Conservation (phyloP, 1,284 basidiomycete genomes). For the Nidula niveotomentosa region DNA sequence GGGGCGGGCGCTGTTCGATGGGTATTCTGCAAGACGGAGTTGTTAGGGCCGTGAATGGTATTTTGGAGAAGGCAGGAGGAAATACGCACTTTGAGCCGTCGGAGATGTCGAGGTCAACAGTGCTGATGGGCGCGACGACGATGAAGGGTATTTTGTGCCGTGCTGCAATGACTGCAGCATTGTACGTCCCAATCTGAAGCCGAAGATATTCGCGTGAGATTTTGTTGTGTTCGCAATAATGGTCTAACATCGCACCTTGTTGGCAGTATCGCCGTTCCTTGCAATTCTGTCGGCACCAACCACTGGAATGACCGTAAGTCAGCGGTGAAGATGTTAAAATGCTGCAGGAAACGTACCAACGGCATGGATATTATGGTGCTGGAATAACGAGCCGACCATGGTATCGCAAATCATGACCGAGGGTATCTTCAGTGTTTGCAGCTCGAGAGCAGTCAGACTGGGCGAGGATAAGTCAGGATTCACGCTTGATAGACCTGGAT, state of each 20-base stretch:
- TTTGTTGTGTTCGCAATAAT: too few species aligned
- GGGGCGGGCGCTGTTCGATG: slow-evolving; percentile 85
- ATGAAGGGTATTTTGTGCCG: slow-evolving; percentile 87
- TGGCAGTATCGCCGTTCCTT: slow-evolving; percentile 90
- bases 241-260: slow-evolving; percentile 60
- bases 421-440: slow-evolving; percentile 79
- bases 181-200: slow-evolving; percentile 83
- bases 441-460: slow-evolving; percentile 85
- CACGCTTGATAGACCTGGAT: not conserved
- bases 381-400: slow-evolving; percentile 92
- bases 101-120: slow-evolving; percentile 79
- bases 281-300: slow-evolving; percentile 89
- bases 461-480: not conserved
- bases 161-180: slow-evolving; percentile 85
- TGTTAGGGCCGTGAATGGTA: too few species aligned
- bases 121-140: slow-evolving; percentile 88
- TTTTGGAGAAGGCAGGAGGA: too few species aligned
- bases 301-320: slow-evolving; percentile 33
- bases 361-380: slow-evolving; percentile 84
- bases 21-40: slow-evolving; percentile 61
- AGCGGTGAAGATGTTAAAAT: not conserved
- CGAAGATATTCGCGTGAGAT: not conserved
- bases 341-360: slow-evolving; percentile 54
- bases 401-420: slow-evolving; percentile 95
- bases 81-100: slow-evolving; percentile 66